A percentile compares a stretch with the other conserved stretches of the same genome.
These are phyloP conservation scores for Cercospora citrullina DNA, from an alignment of 2,329 filamentous ascomycete genomes.

Conservation along the genomic window DNA sequence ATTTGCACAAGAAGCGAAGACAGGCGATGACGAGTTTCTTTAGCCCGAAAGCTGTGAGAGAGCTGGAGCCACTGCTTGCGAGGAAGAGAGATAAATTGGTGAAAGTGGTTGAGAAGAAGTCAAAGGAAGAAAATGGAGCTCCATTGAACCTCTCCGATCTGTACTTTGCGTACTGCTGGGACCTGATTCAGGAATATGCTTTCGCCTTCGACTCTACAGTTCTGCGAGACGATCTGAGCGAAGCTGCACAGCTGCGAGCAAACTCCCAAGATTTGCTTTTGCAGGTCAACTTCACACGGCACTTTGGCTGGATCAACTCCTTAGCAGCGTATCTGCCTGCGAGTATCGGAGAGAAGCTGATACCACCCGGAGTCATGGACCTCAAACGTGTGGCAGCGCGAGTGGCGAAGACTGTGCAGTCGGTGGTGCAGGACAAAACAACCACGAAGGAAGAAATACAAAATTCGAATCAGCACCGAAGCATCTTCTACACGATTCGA, in stretches of 20 bases:
- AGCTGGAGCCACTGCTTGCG: conserved; percentile 11
- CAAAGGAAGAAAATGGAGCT: not conserved
- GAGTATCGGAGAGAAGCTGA: conserved; percentile 2
- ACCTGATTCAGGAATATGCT: conserved; percentile 16
- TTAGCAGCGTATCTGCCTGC: conserved; percentile 8
- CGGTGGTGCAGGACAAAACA: conserved; percentile 8
- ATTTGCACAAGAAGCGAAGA: conserved; percentile 11
- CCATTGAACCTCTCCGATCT: conserved; percentile 15
- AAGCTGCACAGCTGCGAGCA: conserved; percentile 4
- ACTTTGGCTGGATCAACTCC: conserved; percentile 18
- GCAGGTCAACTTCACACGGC: conserved; percentile 15
- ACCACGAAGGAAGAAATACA: not conserved
- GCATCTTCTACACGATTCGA: conserved; percentile 15
- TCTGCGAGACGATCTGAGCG: conserved; percentile 5
- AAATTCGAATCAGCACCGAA: conserved; percentile 1
- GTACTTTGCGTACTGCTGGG: conserved; percentile 18
- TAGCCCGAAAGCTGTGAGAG: conserved; percentile 14
- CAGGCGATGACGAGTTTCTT: conserved; percentile 18
- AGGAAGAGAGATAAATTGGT: conserved; percentile 11
- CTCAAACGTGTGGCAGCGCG: conserved; percentile 6
- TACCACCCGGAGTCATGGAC: conserved; percentile 15
- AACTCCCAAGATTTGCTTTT: conserved; percentile 10
- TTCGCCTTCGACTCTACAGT: conserved; percentile 11
- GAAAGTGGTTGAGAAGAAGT: conserved; percentile 8
- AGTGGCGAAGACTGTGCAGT: conserved; percentile 8